Conservation (phyloP, 2,329 filamentous ascomycete species). For the Eutypella sp. region DNA sequence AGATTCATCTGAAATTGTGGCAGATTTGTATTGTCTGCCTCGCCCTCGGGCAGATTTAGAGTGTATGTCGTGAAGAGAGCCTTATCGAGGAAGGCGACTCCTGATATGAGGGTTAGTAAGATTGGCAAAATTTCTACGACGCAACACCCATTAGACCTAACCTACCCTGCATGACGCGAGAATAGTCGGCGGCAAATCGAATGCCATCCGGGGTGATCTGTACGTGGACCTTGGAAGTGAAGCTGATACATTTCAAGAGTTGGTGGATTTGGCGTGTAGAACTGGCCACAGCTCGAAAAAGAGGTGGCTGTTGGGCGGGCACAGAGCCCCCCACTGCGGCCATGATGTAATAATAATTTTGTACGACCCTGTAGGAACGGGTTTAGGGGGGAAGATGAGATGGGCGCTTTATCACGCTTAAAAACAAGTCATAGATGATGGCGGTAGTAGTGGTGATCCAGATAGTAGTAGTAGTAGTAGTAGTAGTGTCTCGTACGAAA, state of each 20-base stretch:
- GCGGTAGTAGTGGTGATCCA: conserved; percentile 7
- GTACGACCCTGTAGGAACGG: conserved; percentile 1
- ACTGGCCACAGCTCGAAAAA: conserved; percentile 72
- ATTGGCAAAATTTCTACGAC: conserved; percentile 8
- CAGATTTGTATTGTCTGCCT: conserved; percentile 37
- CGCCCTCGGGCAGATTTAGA: conserved; percentile 48
- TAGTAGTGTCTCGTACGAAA: conserved; percentile 23
- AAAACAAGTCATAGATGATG: conserved; percentile 1
- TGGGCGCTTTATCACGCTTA: conserved; percentile 16
- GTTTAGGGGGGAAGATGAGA: conserved; percentile 2
- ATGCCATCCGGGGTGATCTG: conserved; percentile 83
- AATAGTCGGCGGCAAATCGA: conserved; percentile 82
- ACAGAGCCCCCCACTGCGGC: conserved; percentile 15
- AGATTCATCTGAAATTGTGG: conserved; percentile 85
- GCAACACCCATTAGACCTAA: background rate
- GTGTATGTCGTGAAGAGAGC: conserved; percentile 82
- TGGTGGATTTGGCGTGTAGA: conserved; percentile 72
- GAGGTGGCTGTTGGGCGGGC: conserved; percentile 35
- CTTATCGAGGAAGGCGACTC: conserved; percentile 80
- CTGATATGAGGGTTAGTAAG: conserved; percentile 31
- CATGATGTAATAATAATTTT: conserved; percentile 12
- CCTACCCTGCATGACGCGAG: conserved; percentile 84
- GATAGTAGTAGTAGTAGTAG: conserved; percentile 13
- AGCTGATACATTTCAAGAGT: conserved; percentile 54
- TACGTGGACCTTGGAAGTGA: conserved; percentile 53